A percentile compares a stretch with the other conserved stretches of the same genome.
Evolutionary conservation across 306 rosid genomes (phyloP).

Genomic region (Quillaja saponaria): DNA sequence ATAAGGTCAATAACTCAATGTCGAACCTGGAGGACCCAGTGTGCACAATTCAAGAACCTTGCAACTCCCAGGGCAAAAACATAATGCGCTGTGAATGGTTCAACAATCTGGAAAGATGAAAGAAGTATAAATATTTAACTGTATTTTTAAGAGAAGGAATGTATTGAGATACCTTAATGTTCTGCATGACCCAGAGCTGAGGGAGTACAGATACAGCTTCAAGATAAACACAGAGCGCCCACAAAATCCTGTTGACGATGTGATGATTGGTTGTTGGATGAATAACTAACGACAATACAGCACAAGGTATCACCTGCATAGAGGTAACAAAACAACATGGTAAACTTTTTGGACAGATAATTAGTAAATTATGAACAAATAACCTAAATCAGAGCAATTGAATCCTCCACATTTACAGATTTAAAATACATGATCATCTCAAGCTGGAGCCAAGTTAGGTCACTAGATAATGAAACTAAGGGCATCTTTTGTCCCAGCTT

Average conservation of each 20-base stretch:
- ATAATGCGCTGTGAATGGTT: constrained; percentile 80
- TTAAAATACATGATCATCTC: background rate
- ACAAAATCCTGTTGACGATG: constrained; percentile 52
- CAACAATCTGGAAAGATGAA: constrained; percentile 59
- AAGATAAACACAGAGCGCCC: constrained; percentile 88
- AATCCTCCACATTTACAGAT: constrained; percentile 13
- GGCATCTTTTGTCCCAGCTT: background rate
- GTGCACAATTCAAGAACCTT: constrained; percentile 87
- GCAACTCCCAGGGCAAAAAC: constrained; percentile 83
- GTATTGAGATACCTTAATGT: constrained; percentile 53
- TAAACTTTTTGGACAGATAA: constrained; percentile 11
- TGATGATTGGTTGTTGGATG: constrained; percentile 72
- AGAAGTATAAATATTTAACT: constrained; percentile 3
- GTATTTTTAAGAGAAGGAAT: background rate
- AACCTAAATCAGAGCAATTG: constrained; percentile 15
- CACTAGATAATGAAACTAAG: background rate
- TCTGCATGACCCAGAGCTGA: constrained; percentile 77
- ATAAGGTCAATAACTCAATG: constrained; percentile 5
- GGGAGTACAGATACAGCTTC: constrained; percentile 86
- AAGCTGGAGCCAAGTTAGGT: background rate
- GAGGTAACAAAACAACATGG: background rate
- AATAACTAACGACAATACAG: constrained; percentile 45
- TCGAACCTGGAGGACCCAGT: constrained; percentile 80
- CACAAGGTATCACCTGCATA: constrained; percentile 66
- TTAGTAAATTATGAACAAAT: too few relatives aligned